Evolutionary conservation across 2,329 filamentous ascomycete species (phyloP), one percentile per base, ranked within the genome.

Genomic region (Cucurbitaria berberidis): DNA sequence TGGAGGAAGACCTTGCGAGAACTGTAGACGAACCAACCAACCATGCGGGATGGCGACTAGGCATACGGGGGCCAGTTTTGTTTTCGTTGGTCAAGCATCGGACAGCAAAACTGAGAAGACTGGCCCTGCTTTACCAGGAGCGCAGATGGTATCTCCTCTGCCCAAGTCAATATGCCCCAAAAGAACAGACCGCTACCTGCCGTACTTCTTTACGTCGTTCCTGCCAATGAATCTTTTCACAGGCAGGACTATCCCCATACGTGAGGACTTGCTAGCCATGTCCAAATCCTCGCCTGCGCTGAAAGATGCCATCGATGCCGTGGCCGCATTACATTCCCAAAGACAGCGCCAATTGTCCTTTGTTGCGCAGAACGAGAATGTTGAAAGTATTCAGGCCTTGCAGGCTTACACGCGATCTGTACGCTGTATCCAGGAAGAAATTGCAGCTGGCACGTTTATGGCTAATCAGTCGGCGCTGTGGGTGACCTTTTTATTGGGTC

Each of bases 401-500:
- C 47, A 63, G 34, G 51, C 65, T 11, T 69, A 69, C 21, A 42
- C 44, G 21, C 54, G 46, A 32, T 61, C 65, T 15, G 64, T 69
- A 0, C 47, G 44, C 13, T 45, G 43, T 21, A 41, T 67, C 1
- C 59, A 62, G 34, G 18, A 43, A 2, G 54, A 46, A 7, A 64
- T 69, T 27, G 29, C 44, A 10, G 48, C 47, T 2, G 41, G 48
- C 13, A 55, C 44, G 1, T 60, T 63, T 35, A 24, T 54, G 16
- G 35, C 46, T 9, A 59, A 66, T 29, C 51, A 54, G 9, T 64
- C 64, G 7, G 51, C 63, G 1, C 57, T 68, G 2, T 69, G 66
- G 66, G 62, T 61, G 10, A 69, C 66, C 3, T 63, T 69, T 22
- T 39, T 69, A 8, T 44, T 69, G 5, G 65, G 66, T 1, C 34